phyloP scores from a whole-genome alignment of 768 basidiomycete genomes.

The Porphyrellus cyaneotinctus region DNA sequence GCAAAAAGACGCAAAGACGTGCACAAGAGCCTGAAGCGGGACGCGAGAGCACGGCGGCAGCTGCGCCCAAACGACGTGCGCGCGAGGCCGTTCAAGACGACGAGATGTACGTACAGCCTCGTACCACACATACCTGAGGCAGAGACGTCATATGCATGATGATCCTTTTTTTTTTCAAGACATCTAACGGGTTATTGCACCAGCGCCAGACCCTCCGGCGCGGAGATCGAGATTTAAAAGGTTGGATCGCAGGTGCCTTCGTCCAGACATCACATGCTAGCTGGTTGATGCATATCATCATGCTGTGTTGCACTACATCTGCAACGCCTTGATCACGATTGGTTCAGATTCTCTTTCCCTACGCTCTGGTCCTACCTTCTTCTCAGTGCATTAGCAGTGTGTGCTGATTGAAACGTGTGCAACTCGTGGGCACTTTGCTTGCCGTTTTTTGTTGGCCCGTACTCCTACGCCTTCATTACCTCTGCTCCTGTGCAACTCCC shows the following conservation, averaged over 20 bases:
- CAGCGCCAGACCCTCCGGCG: too few species aligned
- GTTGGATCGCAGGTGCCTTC: slow-evolving; percentile 33
- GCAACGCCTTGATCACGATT: slow-evolving; percentile 33
- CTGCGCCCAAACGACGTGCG: slow-evolving; percentile 7
- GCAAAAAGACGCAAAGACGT: slow-evolving; percentile 26
- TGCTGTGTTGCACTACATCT: slow-evolving; percentile 31
- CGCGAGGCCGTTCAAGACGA: background rate
- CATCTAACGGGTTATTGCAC: too few species aligned
- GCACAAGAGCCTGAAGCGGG: slow-evolving; percentile 15
- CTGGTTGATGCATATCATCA: slow-evolving; percentile 34
- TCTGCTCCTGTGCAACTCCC: slow-evolving; percentile 32
- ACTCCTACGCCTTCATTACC: slow-evolving; percentile 33
- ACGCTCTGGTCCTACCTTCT: slow-evolving; percentile 31
- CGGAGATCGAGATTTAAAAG: too few species aligned
- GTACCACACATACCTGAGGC: too few species aligned
- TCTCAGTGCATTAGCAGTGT: slow-evolving; percentile 33
- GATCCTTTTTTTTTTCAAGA: too few species aligned
- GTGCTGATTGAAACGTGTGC: slow-evolving; percentile 39
- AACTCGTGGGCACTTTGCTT: slow-evolving; percentile 36
- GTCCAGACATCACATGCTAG: slow-evolving; percentile 24
- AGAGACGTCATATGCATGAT: too few species aligned
- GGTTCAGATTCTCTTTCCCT: slow-evolving; percentile 31
- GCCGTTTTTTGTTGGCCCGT: slow-evolving; percentile 40
- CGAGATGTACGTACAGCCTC: slow-evolving; percentile 4
- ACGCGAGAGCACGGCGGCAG: background rate